phyloP scores from a whole-genome alignment of 345 rosid genomes.

The Punica granatum region DNA sequence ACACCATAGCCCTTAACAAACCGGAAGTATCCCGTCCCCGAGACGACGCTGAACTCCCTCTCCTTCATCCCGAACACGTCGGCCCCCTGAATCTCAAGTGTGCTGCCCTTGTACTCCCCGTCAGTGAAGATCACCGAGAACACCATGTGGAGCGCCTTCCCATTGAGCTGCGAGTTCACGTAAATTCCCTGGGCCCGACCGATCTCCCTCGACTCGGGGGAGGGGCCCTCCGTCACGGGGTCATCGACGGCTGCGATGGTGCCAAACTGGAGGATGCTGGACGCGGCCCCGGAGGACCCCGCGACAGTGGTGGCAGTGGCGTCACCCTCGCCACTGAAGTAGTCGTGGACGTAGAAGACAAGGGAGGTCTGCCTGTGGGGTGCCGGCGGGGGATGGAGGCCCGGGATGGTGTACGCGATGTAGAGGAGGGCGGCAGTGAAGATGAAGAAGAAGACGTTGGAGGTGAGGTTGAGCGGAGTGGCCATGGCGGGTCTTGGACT shows the following conservation, averaged over 20 bases:
- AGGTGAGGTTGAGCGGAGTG: slow-evolving; percentile 14
- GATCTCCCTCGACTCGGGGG: slow-evolving; percentile 25
- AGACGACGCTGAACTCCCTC: slow-evolving; percentile 37
- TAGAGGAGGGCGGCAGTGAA: slow-evolving; percentile 17
- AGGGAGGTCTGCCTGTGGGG: slow-evolving; percentile 21
- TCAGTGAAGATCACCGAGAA: slow-evolving; percentile 29
- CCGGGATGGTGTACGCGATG: slow-evolving; percentile 21
- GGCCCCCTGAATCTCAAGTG: slow-evolving; percentile 36
- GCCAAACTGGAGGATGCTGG: slow-evolving; percentile 29
- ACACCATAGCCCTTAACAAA: slow-evolving; percentile 34
- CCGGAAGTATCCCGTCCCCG: slow-evolving; percentile 35
- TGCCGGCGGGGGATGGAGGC: slow-evolving; percentile 8
- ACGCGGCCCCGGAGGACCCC: slow-evolving; percentile 18
- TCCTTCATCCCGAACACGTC: slow-evolving; percentile 29
- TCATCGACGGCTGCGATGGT: slow-evolving; percentile 32
- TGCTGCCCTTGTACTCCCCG: slow-evolving; percentile 33
- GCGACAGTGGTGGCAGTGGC: slow-evolving; percentile 26
- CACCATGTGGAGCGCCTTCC: slow-evolving; percentile 34
- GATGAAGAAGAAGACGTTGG: slow-evolving; percentile 24
- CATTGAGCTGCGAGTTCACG: slow-evolving; percentile 35
- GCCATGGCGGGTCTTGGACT: slow-evolving; percentile 10
- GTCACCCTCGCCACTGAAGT: slow-evolving; percentile 22
- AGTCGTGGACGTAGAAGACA: slow-evolving; percentile 33
- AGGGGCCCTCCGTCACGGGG: slow-evolving; percentile 37
- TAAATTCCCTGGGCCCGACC: slow-evolving; percentile 41